phyloP scores from a whole-genome alignment of 768 basidiomycete genomes.

The Trichaptum fuscoviolaceum region DNA sequence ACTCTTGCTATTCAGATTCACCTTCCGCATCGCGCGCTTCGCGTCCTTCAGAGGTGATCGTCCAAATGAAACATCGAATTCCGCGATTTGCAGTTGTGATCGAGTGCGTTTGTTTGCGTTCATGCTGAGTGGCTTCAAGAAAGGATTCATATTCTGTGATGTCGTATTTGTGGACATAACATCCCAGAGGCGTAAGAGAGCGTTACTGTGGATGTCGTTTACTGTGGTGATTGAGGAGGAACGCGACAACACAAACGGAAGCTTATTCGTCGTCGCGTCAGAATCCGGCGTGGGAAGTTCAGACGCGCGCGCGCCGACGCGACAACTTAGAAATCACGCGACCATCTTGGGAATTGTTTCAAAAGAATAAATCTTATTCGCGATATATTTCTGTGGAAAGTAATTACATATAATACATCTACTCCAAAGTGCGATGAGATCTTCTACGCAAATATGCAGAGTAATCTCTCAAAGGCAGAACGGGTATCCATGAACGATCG shows the following conservation, averaged over 20 bases:
- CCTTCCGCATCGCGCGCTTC: slow-evolving; percentile 1
- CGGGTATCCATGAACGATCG: not conserved
- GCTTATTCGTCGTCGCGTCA: not conserved
- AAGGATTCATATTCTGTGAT: not conserved
- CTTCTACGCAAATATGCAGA: not conserved
- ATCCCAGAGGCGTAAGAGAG: not conserved
- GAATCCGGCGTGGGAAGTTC: not conserved
- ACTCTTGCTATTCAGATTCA: not conserved
- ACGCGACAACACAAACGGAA: not conserved
- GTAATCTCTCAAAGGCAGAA: not conserved
- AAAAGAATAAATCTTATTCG: not conserved
- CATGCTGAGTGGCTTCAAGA: slow-evolving; percentile 1
- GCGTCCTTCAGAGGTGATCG: slow-evolving; percentile 3
- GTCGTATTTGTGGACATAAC: not conserved
- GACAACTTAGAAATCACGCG: not conserved
- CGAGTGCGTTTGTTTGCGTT: slow-evolving; percentile 10
- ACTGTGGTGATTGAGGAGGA: not conserved
- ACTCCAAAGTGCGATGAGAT: not conserved
- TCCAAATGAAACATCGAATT: not conserved
- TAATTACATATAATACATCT: not conserved
- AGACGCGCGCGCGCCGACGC: not conserved
- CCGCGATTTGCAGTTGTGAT: slow-evolving; percentile 20
- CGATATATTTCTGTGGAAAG: not conserved
- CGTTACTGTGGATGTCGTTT: not conserved
- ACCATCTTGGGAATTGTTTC: not conserved